Conservation (phyloP, 1,139 yeast species). For the Taphrina sp. region DNA sequence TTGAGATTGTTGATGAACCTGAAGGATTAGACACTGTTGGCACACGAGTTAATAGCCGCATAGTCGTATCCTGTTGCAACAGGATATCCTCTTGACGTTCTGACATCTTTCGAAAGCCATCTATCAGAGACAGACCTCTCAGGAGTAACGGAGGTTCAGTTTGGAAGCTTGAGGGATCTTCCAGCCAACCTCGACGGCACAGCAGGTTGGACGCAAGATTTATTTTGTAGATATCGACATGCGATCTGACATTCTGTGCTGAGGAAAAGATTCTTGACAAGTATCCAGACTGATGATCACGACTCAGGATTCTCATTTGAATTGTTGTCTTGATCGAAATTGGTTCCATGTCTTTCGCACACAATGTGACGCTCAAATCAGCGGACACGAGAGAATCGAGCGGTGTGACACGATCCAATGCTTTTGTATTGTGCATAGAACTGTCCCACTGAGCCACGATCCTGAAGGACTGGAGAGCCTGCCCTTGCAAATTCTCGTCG, state of each 20-base stretch:
- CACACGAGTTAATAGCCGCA: no score
- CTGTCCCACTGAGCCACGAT: slow-evolving; percentile 38
- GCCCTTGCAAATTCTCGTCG: no score
- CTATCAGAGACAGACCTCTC: slow-evolving; percentile 35
- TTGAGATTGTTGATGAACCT: no score
- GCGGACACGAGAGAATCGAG: no score
- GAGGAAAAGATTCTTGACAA: slow-evolving; percentile 9
- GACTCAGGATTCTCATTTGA: slow-evolving; percentile 3
- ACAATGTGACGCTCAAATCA: no score
- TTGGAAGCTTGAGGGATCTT: no score
- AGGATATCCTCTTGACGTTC: background rate
- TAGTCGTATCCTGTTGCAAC: background rate
- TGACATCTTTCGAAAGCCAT: slow-evolving; percentile 9
- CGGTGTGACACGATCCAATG: slow-evolving; percentile 32
- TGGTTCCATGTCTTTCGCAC: no score
- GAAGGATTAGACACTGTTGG: no score
- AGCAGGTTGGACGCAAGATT: slow-evolving; percentile 26
- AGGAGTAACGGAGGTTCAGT: no score
- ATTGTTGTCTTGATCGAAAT: no score
- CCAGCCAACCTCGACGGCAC: slow-evolving; percentile 35
- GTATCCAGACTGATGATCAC: slow-evolving; percentile 10
- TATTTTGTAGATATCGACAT: background rate
- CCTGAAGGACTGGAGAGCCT: no score
- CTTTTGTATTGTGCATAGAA: slow-evolving; percentile 38
- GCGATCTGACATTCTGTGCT: slow-evolving; percentile 4